These are phyloP conservation scores for Fusarium irregulare DNA, from an alignment of 2,329 filamentous ascomycete species.

Conservation along the genomic window DNA sequence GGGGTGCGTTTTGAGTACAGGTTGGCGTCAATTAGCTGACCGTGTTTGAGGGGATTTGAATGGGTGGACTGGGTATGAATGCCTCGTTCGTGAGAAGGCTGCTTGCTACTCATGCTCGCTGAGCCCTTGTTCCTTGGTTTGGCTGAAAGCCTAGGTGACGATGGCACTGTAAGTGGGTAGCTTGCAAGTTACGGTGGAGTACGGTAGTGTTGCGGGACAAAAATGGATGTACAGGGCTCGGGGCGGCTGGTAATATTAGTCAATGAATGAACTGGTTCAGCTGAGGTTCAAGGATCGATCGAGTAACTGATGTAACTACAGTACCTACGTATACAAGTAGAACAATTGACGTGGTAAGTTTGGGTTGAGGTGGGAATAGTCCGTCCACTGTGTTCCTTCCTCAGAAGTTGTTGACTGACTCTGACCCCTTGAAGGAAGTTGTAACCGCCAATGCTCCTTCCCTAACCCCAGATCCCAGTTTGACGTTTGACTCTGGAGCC, in stretches of 20 bases:
- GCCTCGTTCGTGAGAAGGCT: background rate
- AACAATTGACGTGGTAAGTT: background rate
- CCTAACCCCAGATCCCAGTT: constrained; percentile 35
- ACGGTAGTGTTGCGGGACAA: background rate
- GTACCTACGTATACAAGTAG: background rate
- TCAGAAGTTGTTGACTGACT: background rate
- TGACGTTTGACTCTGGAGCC: constrained; percentile 11
- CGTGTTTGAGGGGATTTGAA: background rate
- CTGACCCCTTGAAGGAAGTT: background rate
- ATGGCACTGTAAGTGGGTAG: background rate
- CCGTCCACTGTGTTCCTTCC: background rate
- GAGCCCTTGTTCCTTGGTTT: constrained; percentile 15
- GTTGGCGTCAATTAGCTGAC: background rate
- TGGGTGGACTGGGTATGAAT: background rate
- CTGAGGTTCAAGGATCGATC: constrained; percentile 11
- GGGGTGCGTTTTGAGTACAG: background rate
- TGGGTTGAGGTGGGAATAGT: background rate
- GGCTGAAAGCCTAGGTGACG: background rate
- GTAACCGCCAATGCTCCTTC: constrained; percentile 23
- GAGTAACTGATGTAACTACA: background rate
- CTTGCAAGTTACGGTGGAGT: constrained; percentile 2
- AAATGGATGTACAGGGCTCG: constrained; percentile 3
- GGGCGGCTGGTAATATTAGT: constrained; percentile 2
- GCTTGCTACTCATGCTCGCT: background rate
- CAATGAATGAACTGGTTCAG: constrained; percentile 3